Evolutionary conservation across 768 basidiomycete genomes (phyloP).

Genomic region (Cyclocybe aegerita): DNA sequence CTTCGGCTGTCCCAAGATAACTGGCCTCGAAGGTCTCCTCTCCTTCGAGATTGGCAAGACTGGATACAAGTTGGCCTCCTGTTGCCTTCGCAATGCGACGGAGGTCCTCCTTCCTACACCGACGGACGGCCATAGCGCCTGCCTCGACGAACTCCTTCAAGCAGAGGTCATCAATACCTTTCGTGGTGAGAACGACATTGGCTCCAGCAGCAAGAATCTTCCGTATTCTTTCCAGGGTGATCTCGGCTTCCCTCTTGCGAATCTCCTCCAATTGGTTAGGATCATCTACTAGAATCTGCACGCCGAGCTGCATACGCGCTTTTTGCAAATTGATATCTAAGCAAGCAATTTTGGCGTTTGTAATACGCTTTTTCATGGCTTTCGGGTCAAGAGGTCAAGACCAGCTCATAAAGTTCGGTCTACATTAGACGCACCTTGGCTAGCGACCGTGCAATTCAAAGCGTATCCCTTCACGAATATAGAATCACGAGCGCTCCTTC

Average conservation of each 20-base stretch:
- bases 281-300: slow-evolving; percentile 96
- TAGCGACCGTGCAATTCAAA: slow-evolving; percentile 96
- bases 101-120: slow-evolving; percentile 97
- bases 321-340: slow-evolving; percentile 98
- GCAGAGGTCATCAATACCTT: slow-evolving; percentile 97
- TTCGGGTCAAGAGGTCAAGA: slow-evolving; percentile 2
- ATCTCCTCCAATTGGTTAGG: slow-evolving; percentile 97
- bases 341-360: slow-evolving; percentile 95
- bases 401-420: background rate
- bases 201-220: slow-evolving; percentile 96
- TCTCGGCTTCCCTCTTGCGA: slow-evolving; percentile 91
- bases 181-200: slow-evolving; percentile 95
- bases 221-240: slow-evolving; percentile 91
- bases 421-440: slow-evolving; percentile 70
- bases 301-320: slow-evolving; percentile 94
- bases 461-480: slow-evolving; percentile 96
- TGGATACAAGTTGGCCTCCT: slow-evolving; percentile 89
- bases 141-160: slow-evolving; percentile 99
- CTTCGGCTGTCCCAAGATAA: slow-evolving; percentile 90
- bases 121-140: slow-evolving; percentile 96
- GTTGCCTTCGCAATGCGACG: slow-evolving; percentile 97
- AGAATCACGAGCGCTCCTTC: slow-evolving; percentile 92
- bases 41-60: slow-evolving; percentile 93
- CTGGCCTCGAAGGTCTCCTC: slow-evolving; percentile 96
- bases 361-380: slow-evolving; percentile 98